Percentiles rank a stretch among this genome's conserved stretches.
Evolutionary conservation across 2,329 filamentous ascomycete species (phyloP).

Genomic region (Venturiaceae sp.): DNA sequence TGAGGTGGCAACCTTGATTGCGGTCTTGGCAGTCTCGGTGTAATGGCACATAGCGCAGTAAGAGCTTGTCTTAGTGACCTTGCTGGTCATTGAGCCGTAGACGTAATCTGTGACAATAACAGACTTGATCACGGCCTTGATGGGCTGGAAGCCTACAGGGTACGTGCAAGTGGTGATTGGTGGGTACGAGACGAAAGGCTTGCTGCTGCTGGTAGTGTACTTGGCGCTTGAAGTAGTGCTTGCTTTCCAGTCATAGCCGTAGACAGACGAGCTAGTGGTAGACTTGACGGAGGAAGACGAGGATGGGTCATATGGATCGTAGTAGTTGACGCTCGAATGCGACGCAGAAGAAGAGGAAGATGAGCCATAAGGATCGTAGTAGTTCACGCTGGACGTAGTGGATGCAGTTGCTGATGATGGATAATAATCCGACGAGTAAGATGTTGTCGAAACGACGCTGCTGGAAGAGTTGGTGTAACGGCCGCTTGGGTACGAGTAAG

Average conservation of each 20-base stretch:
- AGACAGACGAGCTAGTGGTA: neutral
- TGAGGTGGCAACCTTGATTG: neutral
- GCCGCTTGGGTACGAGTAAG: neutral
- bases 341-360: neutral
- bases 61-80: neutral
- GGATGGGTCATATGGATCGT: neutral
- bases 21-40: neutral
- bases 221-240: neutral
- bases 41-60: slow-evolving; percentile 7
- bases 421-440: neutral
- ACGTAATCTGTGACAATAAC: neutral
- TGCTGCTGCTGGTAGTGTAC: neutral
- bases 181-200: neutral
- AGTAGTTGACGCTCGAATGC: neutral
- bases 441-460: neutral
- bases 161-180: neutral
- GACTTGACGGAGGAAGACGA: neutral
- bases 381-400: neutral
- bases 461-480: neutral
- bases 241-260: neutral
- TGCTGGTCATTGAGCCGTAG: slow-evolving; percentile 5
- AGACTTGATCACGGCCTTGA: neutral
- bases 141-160: neutral
- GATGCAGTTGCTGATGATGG: neutral
- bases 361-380: neutral